These are phyloP conservation scores for Trypanosomatidae sp. DNA, from an alignment of 208 protist species.

Conservation along the genomic window DNA sequence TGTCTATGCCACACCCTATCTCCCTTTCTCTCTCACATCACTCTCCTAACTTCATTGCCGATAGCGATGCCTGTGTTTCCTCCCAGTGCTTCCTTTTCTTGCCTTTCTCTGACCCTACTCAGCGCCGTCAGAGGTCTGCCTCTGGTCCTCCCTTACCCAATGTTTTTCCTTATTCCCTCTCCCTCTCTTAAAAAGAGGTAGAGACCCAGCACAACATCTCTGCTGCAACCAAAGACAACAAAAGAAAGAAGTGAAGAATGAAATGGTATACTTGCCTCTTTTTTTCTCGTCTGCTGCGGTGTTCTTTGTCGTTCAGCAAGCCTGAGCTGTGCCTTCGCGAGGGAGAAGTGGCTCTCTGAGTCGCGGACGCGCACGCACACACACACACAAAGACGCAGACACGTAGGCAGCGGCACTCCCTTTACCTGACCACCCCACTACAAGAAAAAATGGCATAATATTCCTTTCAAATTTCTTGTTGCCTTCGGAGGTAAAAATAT, in stretches of 20 bases:
- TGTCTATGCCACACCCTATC: neutral
- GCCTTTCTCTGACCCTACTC: neutral
- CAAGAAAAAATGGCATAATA: conserved; percentile 1
- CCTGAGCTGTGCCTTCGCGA: neutral
- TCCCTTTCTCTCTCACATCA: neutral
- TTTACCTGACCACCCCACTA: neutral
- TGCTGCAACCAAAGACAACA: neutral
- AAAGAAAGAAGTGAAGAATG: neutral
- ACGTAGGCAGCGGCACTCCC: neutral
- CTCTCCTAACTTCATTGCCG: neutral
- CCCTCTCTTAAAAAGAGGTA: neutral
- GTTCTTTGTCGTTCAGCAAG: neutral
- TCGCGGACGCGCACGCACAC: neutral
- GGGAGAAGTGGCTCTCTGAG: neutral
- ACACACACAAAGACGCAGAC: neutral
- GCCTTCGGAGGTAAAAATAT: neutral
- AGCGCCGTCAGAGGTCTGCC: neutral
- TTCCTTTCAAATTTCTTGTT: neutral
- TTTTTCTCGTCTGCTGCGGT: neutral
- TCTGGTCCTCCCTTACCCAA: neutral
- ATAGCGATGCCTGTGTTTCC: neutral
- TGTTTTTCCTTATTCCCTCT: neutral
- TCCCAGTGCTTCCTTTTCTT: neutral
- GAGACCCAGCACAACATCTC: neutral
- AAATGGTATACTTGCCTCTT: neutral